Evolutionary conservation across 192 early-diverging fungal genomes (phyloP).

Genomic region (Entomortierella parvispora): DNA sequence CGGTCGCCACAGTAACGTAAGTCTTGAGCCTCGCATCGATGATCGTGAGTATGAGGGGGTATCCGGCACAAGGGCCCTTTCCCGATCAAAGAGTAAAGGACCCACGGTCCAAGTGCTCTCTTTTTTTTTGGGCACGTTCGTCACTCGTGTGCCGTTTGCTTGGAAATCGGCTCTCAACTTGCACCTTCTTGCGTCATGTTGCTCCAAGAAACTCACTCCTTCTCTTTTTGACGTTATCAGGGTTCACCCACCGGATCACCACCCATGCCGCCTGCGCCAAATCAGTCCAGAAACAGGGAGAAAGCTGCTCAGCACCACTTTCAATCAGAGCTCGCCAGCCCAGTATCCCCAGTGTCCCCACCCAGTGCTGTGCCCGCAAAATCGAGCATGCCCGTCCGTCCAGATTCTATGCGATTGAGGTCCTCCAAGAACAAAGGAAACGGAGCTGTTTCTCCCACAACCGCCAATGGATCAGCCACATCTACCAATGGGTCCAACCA

Average conservation of each 20-base stretch:
- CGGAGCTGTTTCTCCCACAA: no score
- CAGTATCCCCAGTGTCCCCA: no score
- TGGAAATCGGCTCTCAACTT: not conserved
- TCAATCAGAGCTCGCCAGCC: conserved; percentile 8
- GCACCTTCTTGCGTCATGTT: not conserved
- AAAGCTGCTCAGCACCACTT: conserved; percentile 23
- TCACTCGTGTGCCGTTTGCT: not conserved
- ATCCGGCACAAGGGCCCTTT: not conserved
- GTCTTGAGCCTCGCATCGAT: no score
- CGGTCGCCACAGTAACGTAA: not conserved
- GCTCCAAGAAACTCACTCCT: no score
- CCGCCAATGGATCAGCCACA: no score
- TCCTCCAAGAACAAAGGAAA: no score
- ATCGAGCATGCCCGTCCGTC: no score
- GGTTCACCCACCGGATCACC: conserved; percentile 31
- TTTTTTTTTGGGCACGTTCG: not conserved
- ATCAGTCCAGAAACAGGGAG: conserved; percentile 13
- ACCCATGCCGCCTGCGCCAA: conserved; percentile 34
- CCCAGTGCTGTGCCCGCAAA: not conserved
- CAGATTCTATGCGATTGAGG: no score
- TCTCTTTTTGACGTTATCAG: not conserved
- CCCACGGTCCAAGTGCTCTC: conserved; percentile 9
- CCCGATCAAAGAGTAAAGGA: not conserved
- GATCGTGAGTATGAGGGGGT: no score
- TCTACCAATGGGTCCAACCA: not conserved